Base-by-base conservation (phyloP, 495 filamentous ascomycete genomes). In the Penicillium roqueforti region DNA sequence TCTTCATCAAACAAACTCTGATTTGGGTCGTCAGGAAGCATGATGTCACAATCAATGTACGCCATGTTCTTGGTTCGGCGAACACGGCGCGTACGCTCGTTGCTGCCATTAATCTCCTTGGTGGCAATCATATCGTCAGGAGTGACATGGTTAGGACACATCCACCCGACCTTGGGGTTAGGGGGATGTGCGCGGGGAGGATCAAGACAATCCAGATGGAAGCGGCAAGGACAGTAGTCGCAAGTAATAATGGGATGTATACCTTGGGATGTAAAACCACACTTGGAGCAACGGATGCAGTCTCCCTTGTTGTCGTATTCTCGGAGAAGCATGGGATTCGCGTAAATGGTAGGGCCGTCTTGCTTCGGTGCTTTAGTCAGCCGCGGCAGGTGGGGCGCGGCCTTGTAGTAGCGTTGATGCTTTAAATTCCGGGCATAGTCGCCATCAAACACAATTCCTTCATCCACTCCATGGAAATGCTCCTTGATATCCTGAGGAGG, bases 151-250 rank as follows among this genome's bases (percentile, higher is more conserved):
- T 84, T 84, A 54, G 93, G 92, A 61, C 93, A 98, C 75, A 83
- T 86, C 91, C 91, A 98, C 25, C 82, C 86, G 47, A 82, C 76
- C 41, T 83, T 76, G 5, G 75, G 75, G 47, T 66, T 70, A 4
- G 92, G 92, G 13, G 89, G 87, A 44, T 83, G 80, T 25, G 91
- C 84, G 64, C 92, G 65, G 25, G 95, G 95, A 3, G 90, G 88
- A 65, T 91, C 83, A 14, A 93, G 72, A 69, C 93, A 98, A 71
- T 97, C 92, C 14, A 97, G 73, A 71, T 98, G 93, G 83, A 91
- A 98, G 31, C 80, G 79, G 20, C 87, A 75, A 3, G 80, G 79
- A 66, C 93, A 98, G 57, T 83, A 86, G 60, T 89, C 89, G 71
- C 91, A 96, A 6, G 84, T 80, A 53, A 95, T 83, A 39, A 92